Conservation (phyloP, 2,329 filamentous ascomycete genomes). For the Westerdykella aurantiaca region DNA sequence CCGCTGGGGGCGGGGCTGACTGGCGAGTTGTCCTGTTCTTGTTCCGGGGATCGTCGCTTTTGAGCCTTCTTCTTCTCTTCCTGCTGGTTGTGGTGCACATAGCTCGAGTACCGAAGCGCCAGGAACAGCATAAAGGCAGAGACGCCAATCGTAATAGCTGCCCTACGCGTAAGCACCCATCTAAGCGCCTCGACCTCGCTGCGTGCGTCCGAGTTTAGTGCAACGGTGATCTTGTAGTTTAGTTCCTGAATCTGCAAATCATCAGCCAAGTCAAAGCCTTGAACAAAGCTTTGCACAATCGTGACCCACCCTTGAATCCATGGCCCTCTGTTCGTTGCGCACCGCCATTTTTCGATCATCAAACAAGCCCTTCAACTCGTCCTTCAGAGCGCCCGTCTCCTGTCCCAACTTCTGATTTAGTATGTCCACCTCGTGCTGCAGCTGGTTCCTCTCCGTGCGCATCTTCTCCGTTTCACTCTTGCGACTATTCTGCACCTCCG, state of each 20-base stretch:
- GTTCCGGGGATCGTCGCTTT: constrained; percentile 11
- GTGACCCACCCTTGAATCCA: constrained; percentile 69
- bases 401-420: constrained; percentile 77
- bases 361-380: constrained; percentile 92
- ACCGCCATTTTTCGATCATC: constrained; percentile 93
- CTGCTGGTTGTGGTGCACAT: constrained; percentile 36
- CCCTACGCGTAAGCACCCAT: constrained; percentile 71
- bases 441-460: constrained; percentile 72
- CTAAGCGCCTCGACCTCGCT: constrained; percentile 86
- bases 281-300: too few relatives aligned
- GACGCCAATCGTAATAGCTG: constrained; percentile 53
- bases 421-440: constrained; percentile 96
- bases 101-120: constrained; percentile 37
- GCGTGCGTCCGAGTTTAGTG: constrained; percentile 81
- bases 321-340: constrained; percentile 75
- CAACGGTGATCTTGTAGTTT: constrained; percentile 92
- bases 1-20: constrained; percentile 1
- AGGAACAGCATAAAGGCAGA: constrained; percentile 43
- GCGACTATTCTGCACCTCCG: constrained; percentile 75
- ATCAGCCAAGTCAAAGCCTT: constrained; percentile 9
- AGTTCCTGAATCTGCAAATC: constrained; percentile 71
- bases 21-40: constrained; percentile 9
- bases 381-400: constrained; percentile 73
- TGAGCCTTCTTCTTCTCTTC: constrained; percentile 36
- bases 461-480: constrained; percentile 73